Base-by-base conservation (phyloP, 306 rosid genomes). In the Begonia masoniana region DNA sequence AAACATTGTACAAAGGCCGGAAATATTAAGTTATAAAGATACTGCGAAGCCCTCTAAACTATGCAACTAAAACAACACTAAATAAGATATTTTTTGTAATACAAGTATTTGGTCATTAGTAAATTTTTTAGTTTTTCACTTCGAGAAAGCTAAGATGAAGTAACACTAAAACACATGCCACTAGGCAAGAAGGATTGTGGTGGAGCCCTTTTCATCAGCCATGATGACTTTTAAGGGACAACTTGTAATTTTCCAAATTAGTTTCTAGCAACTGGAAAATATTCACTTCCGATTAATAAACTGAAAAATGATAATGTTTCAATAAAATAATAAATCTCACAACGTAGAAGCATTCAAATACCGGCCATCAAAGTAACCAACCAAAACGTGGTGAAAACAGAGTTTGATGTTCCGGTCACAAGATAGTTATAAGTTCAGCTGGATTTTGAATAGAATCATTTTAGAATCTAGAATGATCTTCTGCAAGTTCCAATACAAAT, bases 341-440 rank as follows among this genome's bases (percentile, higher is more conserved):
- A 21, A 71, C n/a, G 16, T 53, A 63, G 15, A 3, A 47, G 55
- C 13, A 48, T 39, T 61, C 41, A 46, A 16, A 31, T 82, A 86
- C 95, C 78, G 83, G 53, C 88, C 96, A 63, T 86, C 86, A 67
- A 86, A 86, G 65, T 73, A 62, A 39, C 79, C 72, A 4, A 82
- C 78, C 71, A 86, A 68, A 21, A 64, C 62, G 96, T 62, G 58
- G 74, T 73, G 48, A 75, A 80, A 62, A 94, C 94, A 56, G 78
- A 70, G 67, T 63, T 51, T 71, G 70, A 43, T 82, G 69, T 67
- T 71, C 73, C 31, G 73, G 55, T n/a, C 19, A 70, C 82, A 73
- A 62, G 71, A 59, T 71, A 46, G 52, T 43, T 60, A 86, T 68
- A 62, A 82, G 73, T 58, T 82, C 84, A 12, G 31, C 75, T 57